These are phyloP conservation scores for Psilocybe tampanensis DNA, from an alignment of 768 basidiomycete species.

Conservation along the genomic window DNA sequence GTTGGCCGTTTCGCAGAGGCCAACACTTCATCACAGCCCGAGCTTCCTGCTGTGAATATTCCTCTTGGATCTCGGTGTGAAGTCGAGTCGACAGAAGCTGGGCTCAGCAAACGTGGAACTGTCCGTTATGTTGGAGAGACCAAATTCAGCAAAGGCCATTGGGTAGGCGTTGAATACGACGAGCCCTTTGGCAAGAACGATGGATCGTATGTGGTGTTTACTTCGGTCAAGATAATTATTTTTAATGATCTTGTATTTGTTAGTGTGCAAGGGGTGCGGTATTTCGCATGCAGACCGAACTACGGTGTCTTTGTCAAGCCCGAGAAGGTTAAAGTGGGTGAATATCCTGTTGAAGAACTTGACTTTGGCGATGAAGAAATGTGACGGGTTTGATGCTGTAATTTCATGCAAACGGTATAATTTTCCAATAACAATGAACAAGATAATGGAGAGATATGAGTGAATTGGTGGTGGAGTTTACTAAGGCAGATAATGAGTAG, in stretches of 20 bases:
- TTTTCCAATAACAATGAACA: too few relatives aligned
- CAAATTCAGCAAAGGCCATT: conserved; percentile 71
- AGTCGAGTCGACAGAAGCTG: conserved; percentile 71
- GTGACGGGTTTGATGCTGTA: conserved; percentile 30
- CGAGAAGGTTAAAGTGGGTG: conserved; percentile 79
- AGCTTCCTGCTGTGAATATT: conserved; percentile 45
- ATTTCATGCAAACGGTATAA: too few relatives aligned
- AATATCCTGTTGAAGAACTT: conserved; percentile 85
- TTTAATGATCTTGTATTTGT: conserved; percentile 1
- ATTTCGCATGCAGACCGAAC: conserved; percentile 78
- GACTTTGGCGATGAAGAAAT: conserved; percentile 73
- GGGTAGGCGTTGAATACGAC: conserved; percentile 95
- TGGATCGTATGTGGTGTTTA: conserved; percentile 70
- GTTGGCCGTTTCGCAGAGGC: conserved; percentile 85
- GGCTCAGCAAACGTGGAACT: conserved; percentile 76
- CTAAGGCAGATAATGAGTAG: conserved; percentile 15
- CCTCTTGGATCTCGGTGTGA: conserved; percentile 79
- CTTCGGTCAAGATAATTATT: conserved; percentile 1
- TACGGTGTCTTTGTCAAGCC: conserved; percentile 88
- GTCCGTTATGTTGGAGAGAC: conserved; percentile 87
- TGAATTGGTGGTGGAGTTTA: neutral
- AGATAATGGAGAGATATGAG: neutral
- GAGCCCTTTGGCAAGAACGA: conserved; percentile 96
- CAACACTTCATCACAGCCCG: conserved; percentile 30
- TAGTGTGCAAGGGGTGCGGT: conserved; percentile 84